Evolutionary conservation across 306 rosid species (phyloP), one percentile per base, ranked within the genome.

Genomic region (Malus asiatica): DNA sequence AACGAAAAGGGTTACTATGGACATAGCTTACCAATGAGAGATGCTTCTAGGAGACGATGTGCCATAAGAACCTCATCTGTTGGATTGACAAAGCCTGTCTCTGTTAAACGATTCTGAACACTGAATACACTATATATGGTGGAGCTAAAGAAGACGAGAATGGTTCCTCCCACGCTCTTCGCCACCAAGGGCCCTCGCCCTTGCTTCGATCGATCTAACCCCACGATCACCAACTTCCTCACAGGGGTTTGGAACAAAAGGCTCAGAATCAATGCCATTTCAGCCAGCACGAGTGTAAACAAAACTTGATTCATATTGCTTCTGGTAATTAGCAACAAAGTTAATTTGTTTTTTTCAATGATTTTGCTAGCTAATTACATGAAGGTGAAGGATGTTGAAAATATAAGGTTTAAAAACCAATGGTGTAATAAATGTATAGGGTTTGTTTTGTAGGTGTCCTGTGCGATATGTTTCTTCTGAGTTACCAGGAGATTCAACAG

Each of bases 61-160:
- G 82, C 84, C 81, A 77, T 77, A 30, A 89, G 67, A 86, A 86
- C 84, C 72, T 89, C 93, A 23, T 91, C 95, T 11, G 93, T 88
- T 20, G 92, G 89, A 76, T 84, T 85, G 13, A 86, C 32, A n/a
- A 79, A 75, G 44, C 93, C 84, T 22, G 74, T 58, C 23, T 84
- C 91, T 38, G 53, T 45, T 4, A 83, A 78, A 72, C 88, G 90
- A 30, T 83, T 83, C 19, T 78, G 84, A 19, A 85, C 65, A 58
- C 55, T 66, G 53, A 76, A 58, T 11, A 84, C 72, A 11, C 73
- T 75, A 53, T 77, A 85, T 20, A 85, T 20, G 53, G 87, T 82
- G 10, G 91, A 88, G 45, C 80, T 77, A 51, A 89, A 84, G 20
- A 91, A 82, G 51, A 86, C 77, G 15, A 81, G 15, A 80, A 88